Evolutionary conservation across 768 basidiomycete genomes (phyloP), one percentile per base, ranked within the genome.

Genomic region (Macrocybe gigantea): DNA sequence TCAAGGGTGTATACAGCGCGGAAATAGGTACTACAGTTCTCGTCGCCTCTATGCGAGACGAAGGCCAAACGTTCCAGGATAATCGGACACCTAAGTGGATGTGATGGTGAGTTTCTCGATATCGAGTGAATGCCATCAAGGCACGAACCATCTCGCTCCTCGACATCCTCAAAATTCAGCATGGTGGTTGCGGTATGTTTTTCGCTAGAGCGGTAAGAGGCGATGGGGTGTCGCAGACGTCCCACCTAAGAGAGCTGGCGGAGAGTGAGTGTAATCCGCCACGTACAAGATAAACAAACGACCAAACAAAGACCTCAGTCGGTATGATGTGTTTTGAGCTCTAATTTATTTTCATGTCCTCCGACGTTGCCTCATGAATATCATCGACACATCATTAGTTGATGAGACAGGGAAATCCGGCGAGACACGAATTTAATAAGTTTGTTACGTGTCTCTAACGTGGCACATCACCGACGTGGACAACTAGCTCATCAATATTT

Each of bases 61-160:
- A 94, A 2, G 94, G 93, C 92, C 93, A 99, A 49, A 94, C 91
- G 67, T 99, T 99, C 96, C 95, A 98, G 41, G 94, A 95, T 55
- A 98, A 77, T 47, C 95, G 82, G 40, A 97, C 84, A 56, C 95
- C 93, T 96, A 52, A 34, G 38, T 47, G 31, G 42, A 44, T 22
- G 22, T 22, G 22, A 22, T 22, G 22, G 4, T 22, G 22, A 22
- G 22, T 35, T 7, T 44, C 30, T 8, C n/a, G 34, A 22, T 14
- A 39, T 44, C 33, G 37, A 44, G 36, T 29, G 36, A 7, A 36
- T 7, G n/a, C 12, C 15, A 7, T 14, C 30, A 38, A 32, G 15
- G 32, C 4, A 65, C 82, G 53, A 51, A 91, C 93, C 94, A 67
- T 98, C 94, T 58, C 91, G 81, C 66, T 97, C 94, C 72, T 98